Evolutionary conservation across 768 basidiomycete genomes (phyloP).

Genomic region (Termitomyces sp.): DNA sequence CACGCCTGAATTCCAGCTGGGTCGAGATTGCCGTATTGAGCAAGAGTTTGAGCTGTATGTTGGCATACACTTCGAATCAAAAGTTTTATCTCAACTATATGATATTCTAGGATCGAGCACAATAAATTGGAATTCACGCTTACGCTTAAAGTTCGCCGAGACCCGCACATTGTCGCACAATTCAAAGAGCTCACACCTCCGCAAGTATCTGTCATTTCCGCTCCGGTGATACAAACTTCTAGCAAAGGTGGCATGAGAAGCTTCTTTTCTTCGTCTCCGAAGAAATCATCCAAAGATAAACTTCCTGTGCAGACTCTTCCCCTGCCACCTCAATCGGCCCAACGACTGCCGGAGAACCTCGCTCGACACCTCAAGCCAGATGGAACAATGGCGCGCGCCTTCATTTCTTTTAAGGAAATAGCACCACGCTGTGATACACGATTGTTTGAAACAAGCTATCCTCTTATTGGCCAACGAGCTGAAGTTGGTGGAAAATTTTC

Average conservation of each 20-base stretch:
- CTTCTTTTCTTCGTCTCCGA: slow-evolving; percentile 74
- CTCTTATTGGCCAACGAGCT: slow-evolving; percentile 70
- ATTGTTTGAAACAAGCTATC: slow-evolving; percentile 77
- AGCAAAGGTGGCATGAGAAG: slow-evolving; percentile 65
- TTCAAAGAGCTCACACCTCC: slow-evolving; percentile 55
- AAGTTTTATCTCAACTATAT: not conserved
- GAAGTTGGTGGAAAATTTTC: slow-evolving; percentile 53
- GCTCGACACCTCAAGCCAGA: slow-evolving; percentile 80
- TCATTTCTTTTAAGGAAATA: slow-evolving; percentile 86
- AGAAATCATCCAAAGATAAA: slow-evolving; percentile 51
- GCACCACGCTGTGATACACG: slow-evolving; percentile 78
- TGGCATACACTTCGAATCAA: not conserved
- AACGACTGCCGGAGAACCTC: slow-evolving; percentile 63
- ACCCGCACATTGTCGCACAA: slow-evolving; percentile 79
- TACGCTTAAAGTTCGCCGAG: slow-evolving; percentile 79
- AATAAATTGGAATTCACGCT: slow-evolving; percentile 94
- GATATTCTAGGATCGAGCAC: slow-evolving; percentile 61
- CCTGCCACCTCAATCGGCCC: slow-evolving; percentile 34
- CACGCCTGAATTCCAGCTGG: slow-evolving; percentile 70
- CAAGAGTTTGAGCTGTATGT: slow-evolving; percentile 90
- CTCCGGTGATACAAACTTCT: slow-evolving; percentile 39
- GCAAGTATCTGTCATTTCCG: slow-evolving; percentile 26
- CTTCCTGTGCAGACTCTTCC: slow-evolving; percentile 24
- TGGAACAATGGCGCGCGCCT: slow-evolving; percentile 83
- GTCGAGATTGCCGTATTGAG: slow-evolving; percentile 57